Evolutionary conservation across 2,329 filamentous ascomycete genomes (phyloP).

Genomic region (Colletotrichum tofieldiae): DNA sequence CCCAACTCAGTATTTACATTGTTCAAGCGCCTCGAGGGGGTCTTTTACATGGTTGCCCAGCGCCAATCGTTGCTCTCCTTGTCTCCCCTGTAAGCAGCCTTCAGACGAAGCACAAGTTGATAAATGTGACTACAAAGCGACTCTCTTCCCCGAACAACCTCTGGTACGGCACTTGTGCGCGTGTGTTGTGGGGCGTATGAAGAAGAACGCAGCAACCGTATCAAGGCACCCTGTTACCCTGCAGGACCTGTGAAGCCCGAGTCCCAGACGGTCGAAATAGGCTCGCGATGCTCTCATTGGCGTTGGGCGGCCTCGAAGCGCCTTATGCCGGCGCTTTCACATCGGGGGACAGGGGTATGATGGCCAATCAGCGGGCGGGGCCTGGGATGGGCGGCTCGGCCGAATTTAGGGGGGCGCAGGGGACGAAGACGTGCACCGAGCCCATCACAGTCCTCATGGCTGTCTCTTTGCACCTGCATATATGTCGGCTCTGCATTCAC

Average conservation of each 20-base stretch:
- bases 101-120: background rate
- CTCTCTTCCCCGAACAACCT: constrained; percentile 5
- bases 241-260: background rate
- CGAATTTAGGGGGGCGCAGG: constrained; percentile 18
- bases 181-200: constrained; percentile 12
- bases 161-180: constrained; percentile 28
- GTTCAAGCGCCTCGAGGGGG: constrained; percentile 19
- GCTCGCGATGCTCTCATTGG: constrained; percentile 41
- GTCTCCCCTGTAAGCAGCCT: constrained; percentile 3
- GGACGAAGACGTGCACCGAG: background rate
- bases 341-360: constrained; percentile 30
- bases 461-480: constrained; percentile 18
- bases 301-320: constrained; percentile 43
- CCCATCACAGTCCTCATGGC: constrained; percentile 12
- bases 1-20: constrained; percentile 43
- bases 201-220: constrained; percentile 33
- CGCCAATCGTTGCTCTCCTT: constrained; percentile 20
- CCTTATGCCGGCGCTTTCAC: constrained; percentile 44
- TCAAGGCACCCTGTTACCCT: constrained; percentile 15
- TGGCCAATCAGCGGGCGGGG: constrained; percentile 37
- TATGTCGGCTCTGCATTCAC: background rate
- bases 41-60: constrained; percentile 10
- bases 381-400: constrained; percentile 38
- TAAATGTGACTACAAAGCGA: constrained; percentile 6
- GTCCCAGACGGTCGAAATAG: constrained; percentile 34